Conservation (phyloP, 768 basidiomycete genomes). For the Mycena vulgaris region DNA sequence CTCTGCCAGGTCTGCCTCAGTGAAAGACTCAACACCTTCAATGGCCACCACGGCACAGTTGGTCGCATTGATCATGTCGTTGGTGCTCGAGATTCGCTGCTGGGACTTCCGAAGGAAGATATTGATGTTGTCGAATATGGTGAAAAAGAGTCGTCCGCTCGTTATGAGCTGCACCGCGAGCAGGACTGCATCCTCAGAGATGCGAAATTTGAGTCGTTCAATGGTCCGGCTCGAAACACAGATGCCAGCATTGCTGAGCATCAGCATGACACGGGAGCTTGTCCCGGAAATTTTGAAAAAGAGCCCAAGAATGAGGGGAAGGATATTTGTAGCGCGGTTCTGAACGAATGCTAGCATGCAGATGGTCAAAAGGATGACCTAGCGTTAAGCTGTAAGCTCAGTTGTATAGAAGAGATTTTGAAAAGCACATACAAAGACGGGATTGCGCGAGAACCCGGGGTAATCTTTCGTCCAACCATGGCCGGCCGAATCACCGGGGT, state of each 20-base stretch:
- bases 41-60: constrained; percentile 39
- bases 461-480: no score
- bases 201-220: constrained; percentile 45
- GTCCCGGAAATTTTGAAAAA: constrained; percentile 51
- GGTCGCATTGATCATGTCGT: constrained; percentile 47
- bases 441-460: no score
- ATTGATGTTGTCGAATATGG: constrained; percentile 53
- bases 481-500: no score
- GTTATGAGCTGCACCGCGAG: constrained; percentile 41
- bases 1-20: constrained; percentile 33
- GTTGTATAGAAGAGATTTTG: no score
- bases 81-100: constrained; percentile 46
- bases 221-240: constrained; percentile 44
- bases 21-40: constrained; percentile 2
- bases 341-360: constrained; percentile 44
- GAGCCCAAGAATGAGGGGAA: constrained; percentile 46
- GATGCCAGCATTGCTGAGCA: constrained; percentile 46
- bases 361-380: not conserved
- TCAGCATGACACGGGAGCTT: constrained; percentile 43
- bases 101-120: constrained; percentile 48
- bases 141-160: constrained; percentile 36
- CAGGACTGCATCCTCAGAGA: constrained; percentile 43
- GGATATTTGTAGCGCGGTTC: constrained; percentile 46
- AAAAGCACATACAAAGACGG: no score
- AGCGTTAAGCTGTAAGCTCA: no score